Base-by-base conservation (phyloP, 1,284 basidiomycete genomes). In the Fomes fomentarius region DNA sequence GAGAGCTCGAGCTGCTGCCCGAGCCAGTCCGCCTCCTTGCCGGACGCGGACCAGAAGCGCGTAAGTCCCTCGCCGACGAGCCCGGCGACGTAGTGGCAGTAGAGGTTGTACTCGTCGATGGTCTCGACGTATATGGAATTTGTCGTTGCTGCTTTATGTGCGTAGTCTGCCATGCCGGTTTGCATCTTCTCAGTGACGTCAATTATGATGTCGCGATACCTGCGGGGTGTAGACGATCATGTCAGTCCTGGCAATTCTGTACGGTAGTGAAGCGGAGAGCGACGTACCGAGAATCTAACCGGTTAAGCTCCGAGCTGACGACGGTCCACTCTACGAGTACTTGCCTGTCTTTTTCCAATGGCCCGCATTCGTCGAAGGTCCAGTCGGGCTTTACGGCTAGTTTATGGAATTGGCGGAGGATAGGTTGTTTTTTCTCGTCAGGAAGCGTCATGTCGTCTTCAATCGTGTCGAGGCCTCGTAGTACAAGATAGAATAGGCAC, bases 361-460 rank as follows among this genome's bases (percentile, higher is more conserved):
- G 91, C 3, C 95, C 95, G 54, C 77, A 88, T 37, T 86, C 93
- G 40, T 80, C 78, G 70, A 94, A 99, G 19, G 79, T 91, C 95
- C 96, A 99, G 17, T 94, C 95, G 0, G 90, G 87, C 17, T 88
- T 85, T 24, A 91, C 76, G 11, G 93, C 88, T 63, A 90, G 85
- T 66, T 87, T 76, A 76, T 97, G 87, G 74, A 98, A 96, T 14
- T 85, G 75, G 38, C 93, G 85, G 34, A 99, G 80, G 14, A 98
- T 67, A 10, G 92, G 90, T 54, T 96, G 89, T 71, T 99, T 99
- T 63, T 87, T 74, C 11, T 86, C 77, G 71, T 95, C 90, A 1
- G 91, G 81, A 54, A 99, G 84, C 2, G 95, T 93, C 95, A 98
- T 99, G 76, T 99, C 96, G 71, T 99, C 96, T 72, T 99, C 96